phyloP scores from a whole-genome alignment of 257 asterid genomes.

The Salvia rosmarinus region DNA sequence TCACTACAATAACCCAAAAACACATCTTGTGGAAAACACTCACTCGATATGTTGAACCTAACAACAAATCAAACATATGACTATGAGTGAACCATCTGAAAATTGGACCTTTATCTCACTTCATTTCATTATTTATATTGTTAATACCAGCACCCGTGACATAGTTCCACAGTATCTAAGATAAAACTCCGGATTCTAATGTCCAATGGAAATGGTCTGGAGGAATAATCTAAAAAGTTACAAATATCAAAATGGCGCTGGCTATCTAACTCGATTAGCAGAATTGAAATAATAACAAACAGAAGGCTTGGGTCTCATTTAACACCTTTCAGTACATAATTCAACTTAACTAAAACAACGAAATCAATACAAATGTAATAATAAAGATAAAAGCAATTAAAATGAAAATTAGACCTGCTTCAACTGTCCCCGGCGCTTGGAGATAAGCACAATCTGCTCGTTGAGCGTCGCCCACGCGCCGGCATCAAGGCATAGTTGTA shows the following conservation, averaged over 20 bases:
- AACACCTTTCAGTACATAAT: not conserved
- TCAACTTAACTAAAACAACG: not conserved
- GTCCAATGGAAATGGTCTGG: not conserved
- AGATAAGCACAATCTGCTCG: constrained; percentile 84
- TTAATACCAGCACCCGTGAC: not conserved
- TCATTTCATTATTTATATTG: not conserved
- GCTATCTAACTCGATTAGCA: constrained; percentile 15
- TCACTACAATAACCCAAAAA: no score
- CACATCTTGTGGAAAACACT: no score
- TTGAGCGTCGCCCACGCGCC: constrained; percentile 83
- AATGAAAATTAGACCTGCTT: constrained; percentile 62
- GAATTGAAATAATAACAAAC: not conserved
- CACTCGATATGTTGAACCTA: not conserved
- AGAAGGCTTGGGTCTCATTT: not conserved
- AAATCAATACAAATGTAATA: not conserved
- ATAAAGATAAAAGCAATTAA: not conserved
- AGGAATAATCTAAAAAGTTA: not conserved
- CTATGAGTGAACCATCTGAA: not conserved
- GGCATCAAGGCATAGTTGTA: constrained; percentile 89
- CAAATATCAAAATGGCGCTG: not conserved
- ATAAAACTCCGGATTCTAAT: not conserved
- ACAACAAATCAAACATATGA: not conserved
- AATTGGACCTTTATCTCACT: not conserved
- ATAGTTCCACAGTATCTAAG: not conserved
- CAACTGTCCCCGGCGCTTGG: constrained; percentile 96